A percentile compares a stretch with the other conserved stretches of the same genome.
These are phyloP conservation scores for Trichoderma sp. DNA, from an alignment of 2,329 filamentous ascomycete genomes.

Conservation along the genomic window DNA sequence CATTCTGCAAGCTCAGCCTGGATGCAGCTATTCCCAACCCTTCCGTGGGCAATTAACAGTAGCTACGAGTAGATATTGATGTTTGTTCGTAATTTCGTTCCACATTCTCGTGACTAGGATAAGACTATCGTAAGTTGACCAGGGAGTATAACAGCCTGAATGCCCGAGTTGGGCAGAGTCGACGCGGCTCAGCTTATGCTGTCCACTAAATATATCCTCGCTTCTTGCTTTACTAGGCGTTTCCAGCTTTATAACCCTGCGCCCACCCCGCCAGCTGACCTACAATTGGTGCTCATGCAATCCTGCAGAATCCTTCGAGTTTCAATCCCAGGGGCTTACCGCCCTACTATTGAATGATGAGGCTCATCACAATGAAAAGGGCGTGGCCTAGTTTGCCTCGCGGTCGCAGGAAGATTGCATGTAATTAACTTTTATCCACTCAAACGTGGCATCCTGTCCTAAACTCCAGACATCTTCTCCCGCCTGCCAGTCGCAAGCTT, in stretches of 20 bases:
- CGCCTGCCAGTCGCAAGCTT: not conserved
- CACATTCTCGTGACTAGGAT: not conserved
- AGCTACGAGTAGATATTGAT: not conserved
- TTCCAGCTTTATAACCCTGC: not conserved
- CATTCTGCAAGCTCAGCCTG: not conserved
- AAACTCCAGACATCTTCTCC: not conserved
- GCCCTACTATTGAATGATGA: not conserved
- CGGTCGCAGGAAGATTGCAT: not conserved
- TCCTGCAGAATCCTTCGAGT: conserved; percentile 7
- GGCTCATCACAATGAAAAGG: not conserved
- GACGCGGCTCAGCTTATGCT: not conserved
- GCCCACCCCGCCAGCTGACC: not conserved
- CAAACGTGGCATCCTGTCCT: not conserved
- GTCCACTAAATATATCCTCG: not conserved
- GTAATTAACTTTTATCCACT: not conserved
- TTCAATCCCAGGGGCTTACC: not conserved
- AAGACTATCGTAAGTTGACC: not conserved
- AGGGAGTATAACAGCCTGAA: not conserved
- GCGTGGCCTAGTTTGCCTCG: not conserved
- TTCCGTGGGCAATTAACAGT: not conserved
- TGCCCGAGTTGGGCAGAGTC: not conserved
- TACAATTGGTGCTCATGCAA: not conserved
- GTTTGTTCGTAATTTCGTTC: not conserved
- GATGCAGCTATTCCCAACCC: not conserved
- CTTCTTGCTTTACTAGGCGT: not conserved